Percentiles rank a stretch among this genome's conserved stretches.
Conservation (phyloP, 352 stramenopile genomes). For the Globisporangium orthogonon region DNA sequence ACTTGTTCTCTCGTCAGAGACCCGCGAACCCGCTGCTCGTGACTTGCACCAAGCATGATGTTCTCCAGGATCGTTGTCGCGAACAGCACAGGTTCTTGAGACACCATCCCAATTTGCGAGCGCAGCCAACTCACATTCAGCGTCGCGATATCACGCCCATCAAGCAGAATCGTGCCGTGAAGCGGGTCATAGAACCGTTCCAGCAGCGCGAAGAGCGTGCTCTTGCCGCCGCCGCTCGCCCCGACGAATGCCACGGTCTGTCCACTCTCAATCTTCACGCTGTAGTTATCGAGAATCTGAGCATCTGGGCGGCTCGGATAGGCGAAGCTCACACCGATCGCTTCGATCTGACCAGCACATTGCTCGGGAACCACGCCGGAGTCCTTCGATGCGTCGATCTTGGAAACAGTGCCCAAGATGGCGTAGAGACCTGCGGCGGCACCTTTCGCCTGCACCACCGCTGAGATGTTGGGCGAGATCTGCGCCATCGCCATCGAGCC, state of each 20-base stretch:
- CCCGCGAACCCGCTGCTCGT: too few species aligned
- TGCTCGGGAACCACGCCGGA: slow-evolving; percentile 14
- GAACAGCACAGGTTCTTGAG: slow-evolving; percentile 88
- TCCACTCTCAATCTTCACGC: background rate
- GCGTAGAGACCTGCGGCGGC: slow-evolving; percentile 34
- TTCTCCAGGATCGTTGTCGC: slow-evolving; percentile 88
- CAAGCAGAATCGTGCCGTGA: slow-evolving; percentile 24
- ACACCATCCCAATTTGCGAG: slow-evolving; percentile 58
- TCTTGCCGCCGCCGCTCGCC: slow-evolving; percentile 1
- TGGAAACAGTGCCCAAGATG: slow-evolving; percentile 39
- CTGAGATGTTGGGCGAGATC: slow-evolving; percentile 43
- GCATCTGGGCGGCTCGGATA: background rate
- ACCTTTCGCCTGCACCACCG: slow-evolving; percentile 37
- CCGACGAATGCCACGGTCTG: slow-evolving; percentile 1
- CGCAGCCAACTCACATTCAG: slow-evolving; percentile 30
- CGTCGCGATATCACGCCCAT: slow-evolving; percentile 64
- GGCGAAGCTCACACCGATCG: background rate
- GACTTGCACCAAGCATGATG: slow-evolving; percentile 48
- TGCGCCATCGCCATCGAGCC: slow-evolving; percentile 33
- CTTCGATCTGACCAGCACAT: slow-evolving; percentile 28
- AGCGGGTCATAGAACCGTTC: slow-evolving; percentile 6
- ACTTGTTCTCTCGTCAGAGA: background rate
- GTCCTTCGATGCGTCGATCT: slow-evolving; percentile 32
- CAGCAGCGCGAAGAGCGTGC: slow-evolving; percentile 3
- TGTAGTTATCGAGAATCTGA: background rate